Evolutionary conservation across 441 rosid genomes (phyloP).

Genomic region (Pelargonium cotyledonis): DNA sequence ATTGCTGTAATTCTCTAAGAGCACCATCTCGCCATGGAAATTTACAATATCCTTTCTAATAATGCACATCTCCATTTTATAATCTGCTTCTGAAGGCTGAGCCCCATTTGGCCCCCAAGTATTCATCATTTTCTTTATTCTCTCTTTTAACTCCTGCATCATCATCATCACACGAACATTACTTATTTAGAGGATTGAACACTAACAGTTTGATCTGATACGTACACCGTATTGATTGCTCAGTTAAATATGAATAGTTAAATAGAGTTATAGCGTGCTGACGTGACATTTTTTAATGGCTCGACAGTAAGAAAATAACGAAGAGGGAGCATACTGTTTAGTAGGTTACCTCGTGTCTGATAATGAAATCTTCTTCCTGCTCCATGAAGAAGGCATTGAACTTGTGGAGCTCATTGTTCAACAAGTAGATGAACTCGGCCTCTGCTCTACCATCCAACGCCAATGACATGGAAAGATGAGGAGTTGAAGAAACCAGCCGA

Average conservation of each 20-base stretch:
- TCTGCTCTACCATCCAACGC: constrained; percentile 25
- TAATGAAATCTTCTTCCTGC: constrained; percentile 83
- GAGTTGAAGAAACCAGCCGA: constrained; percentile 34
- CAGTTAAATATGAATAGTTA: no score
- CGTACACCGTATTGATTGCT: no score
- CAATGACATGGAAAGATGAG: constrained; percentile 8
- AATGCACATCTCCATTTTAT: constrained; percentile 39
- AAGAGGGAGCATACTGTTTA: no score
- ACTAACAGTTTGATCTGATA: no score
- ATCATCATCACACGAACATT: background rate
- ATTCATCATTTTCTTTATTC: constrained; percentile 41
- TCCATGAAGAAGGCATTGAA: constrained; percentile 74
- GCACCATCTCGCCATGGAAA: constrained; percentile 92
- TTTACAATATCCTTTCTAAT: constrained; percentile 59
- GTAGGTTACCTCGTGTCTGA: constrained; percentile 47
- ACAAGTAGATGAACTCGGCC: constrained; percentile 46
- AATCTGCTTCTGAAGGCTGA: constrained; percentile 34
- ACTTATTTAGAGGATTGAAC: background rate
- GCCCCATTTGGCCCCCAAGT: constrained; percentile 37
- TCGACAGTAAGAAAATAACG: no score
- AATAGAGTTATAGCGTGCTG: no score
- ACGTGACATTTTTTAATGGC: no score
- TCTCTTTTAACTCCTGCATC: constrained; percentile 52
- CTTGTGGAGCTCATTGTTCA: constrained; percentile 75
- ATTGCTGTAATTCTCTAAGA: constrained; percentile 70